These are phyloP conservation scores for Knoxdaviesia capensis DNA, from an alignment of 2,329 filamentous ascomycete genomes.

Conservation along the genomic window DNA sequence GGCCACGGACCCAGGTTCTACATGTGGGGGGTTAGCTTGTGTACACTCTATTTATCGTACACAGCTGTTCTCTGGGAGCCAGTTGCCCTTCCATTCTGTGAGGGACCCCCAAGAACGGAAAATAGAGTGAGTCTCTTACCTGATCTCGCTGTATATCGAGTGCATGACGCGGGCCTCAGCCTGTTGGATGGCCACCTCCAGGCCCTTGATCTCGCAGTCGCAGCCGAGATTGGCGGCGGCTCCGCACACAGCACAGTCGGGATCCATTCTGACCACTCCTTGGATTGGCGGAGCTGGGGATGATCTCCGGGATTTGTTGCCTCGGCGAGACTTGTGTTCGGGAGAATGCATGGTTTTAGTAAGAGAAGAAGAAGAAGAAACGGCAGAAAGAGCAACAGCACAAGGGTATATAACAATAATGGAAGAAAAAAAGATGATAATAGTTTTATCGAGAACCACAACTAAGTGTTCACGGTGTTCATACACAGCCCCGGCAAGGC, in stretches of 20 bases:
- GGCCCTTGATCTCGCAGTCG: constrained; percentile 45
- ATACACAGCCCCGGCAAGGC: too few species aligned
- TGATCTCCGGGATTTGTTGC: constrained; percentile 4
- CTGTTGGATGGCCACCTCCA: constrained; percentile 41
- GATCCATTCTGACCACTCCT: constrained; percentile 41
- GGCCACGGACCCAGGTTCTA: constrained; percentile 42
- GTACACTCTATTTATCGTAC: too few species aligned
- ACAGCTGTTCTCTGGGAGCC: too few species aligned
- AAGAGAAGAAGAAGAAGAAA: not conserved
- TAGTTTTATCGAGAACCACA: too few species aligned
- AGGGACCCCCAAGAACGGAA: not conserved
- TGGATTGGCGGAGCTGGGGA: constrained; percentile 2
- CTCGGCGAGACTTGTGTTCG: constrained; percentile 12
- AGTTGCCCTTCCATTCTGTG: too few species aligned
- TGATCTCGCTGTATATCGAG: constrained; percentile 39
- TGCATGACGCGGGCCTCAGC: constrained; percentile 45
- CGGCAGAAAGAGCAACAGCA: not conserved
- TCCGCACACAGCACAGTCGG: constrained; percentile 47
- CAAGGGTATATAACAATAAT: not conserved
- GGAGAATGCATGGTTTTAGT: constrained; percentile 26
- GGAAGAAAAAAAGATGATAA: not conserved
- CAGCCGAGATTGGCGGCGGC: constrained; percentile 36
- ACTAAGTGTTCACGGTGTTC: too few species aligned
- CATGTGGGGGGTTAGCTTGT: too few species aligned
- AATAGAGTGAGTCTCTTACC: constrained; percentile 21